Evolutionary conservation across 2,329 filamentous ascomycete genomes (phyloP).

Genomic region (Penicillium sp.): DNA sequence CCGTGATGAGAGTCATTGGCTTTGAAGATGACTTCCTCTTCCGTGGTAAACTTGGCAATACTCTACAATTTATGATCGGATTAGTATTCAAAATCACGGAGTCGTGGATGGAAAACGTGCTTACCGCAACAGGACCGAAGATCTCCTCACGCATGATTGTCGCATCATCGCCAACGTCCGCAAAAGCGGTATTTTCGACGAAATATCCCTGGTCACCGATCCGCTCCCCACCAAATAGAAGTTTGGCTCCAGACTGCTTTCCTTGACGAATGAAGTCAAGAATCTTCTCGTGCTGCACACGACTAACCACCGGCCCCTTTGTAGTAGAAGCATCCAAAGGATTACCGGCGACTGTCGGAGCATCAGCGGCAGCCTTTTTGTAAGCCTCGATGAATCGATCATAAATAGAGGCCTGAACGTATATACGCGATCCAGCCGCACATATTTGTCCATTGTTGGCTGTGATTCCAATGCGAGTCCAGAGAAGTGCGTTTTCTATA

Average conservation of each 20-base stretch:
- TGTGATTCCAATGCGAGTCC: conserved; percentile 30
- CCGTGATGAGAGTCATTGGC: conserved; percentile 53
- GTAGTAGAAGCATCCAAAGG: conserved; percentile 22
- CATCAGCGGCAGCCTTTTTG: conserved; percentile 55
- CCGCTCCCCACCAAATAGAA: conserved; percentile 25
- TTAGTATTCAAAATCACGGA: not conserved
- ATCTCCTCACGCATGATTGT: conserved; percentile 54
- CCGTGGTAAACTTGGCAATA: conserved; percentile 57
- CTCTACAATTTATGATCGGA: conserved; percentile 29
- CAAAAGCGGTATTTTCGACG: conserved; percentile 60
- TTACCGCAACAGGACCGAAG: conserved; percentile 55
- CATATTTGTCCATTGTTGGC: conserved; percentile 36
- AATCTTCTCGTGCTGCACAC: conserved; percentile 23
- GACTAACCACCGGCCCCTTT: conserved; percentile 26
- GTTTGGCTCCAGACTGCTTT: conserved; percentile 18
- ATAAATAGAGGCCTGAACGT: conserved; percentile 34
- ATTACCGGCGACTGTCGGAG: conserved; percentile 29
- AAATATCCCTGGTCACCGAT: conserved; percentile 54
- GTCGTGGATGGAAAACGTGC: not conserved
- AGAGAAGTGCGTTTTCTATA: conserved; percentile 31
- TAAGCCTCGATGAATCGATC: conserved; percentile 30
- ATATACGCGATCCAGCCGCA: conserved; percentile 32
- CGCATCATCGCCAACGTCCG: conserved; percentile 50
- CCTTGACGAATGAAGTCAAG: conserved; percentile 26
- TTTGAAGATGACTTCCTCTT: conserved; percentile 55